phyloP scores from a whole-genome alignment of 1,284 basidiomycete genomes.

The Tremellales sp. region DNA sequence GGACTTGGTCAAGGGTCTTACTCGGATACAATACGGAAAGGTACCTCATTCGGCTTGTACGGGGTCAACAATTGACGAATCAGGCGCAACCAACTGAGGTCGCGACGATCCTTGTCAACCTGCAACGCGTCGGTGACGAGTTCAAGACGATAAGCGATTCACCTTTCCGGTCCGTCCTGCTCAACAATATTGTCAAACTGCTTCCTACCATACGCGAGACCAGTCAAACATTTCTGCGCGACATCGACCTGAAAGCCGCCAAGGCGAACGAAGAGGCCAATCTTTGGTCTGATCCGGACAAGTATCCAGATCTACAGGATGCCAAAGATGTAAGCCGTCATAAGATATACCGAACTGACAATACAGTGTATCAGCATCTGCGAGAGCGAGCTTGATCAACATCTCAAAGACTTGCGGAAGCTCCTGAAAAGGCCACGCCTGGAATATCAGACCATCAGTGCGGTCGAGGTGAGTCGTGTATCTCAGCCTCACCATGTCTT shows the following conservation, averaged over 20 bases:
- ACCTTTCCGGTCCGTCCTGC: constrained; percentile 61
- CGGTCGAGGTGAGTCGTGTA: constrained; percentile 60
- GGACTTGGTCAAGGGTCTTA: constrained; percentile 83
- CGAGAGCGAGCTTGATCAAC: constrained; percentile 69
- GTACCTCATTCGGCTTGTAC: constrained; percentile 46
- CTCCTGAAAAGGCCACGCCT: constrained; percentile 68
- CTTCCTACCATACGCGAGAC: constrained; percentile 64
- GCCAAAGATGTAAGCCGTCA: constrained; percentile 49
- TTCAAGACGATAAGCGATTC: constrained; percentile 57
- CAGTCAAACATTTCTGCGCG: constrained; percentile 57
- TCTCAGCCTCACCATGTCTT: neutral
- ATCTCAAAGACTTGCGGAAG: constrained; percentile 71
- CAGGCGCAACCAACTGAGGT: constrained; percentile 84
- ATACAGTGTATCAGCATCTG: constrained; percentile 45
- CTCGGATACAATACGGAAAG: constrained; percentile 84
- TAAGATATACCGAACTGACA: neutral
- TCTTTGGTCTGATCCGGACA: constrained; percentile 69
- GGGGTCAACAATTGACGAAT: neutral
- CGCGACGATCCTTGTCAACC: constrained; percentile 67
- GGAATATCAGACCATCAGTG: constrained; percentile 65
- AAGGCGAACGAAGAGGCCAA: constrained; percentile 64
- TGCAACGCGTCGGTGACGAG: constrained; percentile 66
- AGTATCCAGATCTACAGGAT: constrained; percentile 64
- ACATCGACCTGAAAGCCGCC: constrained; percentile 64
- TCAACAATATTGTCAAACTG: constrained; percentile 67